phyloP scores from a whole-genome alignment of 1,284 basidiomycete genomes.

The Malassezia cuniculi region DNA sequence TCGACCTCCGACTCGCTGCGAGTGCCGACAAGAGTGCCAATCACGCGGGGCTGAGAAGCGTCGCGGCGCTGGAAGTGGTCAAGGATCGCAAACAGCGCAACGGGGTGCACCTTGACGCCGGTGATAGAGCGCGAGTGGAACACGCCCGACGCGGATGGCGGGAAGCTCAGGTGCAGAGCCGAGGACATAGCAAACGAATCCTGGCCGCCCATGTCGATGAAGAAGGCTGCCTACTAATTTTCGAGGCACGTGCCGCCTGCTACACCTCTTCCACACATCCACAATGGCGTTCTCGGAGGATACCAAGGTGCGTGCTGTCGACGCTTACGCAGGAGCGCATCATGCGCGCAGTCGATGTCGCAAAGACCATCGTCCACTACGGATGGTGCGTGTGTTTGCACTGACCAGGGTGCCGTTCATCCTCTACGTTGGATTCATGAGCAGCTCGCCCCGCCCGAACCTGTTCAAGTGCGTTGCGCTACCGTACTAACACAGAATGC shows the following conservation, averaged over 20 bases:
- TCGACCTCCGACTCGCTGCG: conserved; percentile 54
- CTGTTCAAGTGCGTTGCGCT: conserved; percentile 32
- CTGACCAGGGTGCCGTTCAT: conserved; percentile 38
- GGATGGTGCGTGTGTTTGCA: conserved; percentile 25
- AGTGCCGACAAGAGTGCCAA: conserved; percentile 84
- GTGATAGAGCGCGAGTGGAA: conserved; percentile 41
- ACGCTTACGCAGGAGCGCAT: conserved; percentile 27
- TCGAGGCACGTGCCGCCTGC: conserved; percentile 6
- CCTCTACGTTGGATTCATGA: conserved; percentile 40
- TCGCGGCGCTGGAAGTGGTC: conserved; percentile 92
- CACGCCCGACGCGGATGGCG: conserved; percentile 33
- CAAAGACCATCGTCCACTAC: conserved; percentile 39
- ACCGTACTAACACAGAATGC: conserved; percentile 5
- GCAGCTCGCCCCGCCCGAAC: conserved; percentile 37
- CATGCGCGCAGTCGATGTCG: conserved; percentile 34
- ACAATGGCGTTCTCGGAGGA: conserved; percentile 36
- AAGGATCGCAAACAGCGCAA: conserved; percentile 76
- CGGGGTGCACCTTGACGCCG: conserved; percentile 39
- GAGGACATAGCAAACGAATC: conserved; percentile 24
- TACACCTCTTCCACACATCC: conserved; percentile 6
- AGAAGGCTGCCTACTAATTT: conserved; percentile 4
- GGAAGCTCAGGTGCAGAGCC: conserved; percentile 42
- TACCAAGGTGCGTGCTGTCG: conserved; percentile 25
- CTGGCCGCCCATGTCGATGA: conserved; percentile 12
- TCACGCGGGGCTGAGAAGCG: conserved; percentile 57